These are phyloP conservation scores for Diddensiella santjacobensis DNA, from an alignment of 805 yeast species.

Conservation along the genomic window DNA sequence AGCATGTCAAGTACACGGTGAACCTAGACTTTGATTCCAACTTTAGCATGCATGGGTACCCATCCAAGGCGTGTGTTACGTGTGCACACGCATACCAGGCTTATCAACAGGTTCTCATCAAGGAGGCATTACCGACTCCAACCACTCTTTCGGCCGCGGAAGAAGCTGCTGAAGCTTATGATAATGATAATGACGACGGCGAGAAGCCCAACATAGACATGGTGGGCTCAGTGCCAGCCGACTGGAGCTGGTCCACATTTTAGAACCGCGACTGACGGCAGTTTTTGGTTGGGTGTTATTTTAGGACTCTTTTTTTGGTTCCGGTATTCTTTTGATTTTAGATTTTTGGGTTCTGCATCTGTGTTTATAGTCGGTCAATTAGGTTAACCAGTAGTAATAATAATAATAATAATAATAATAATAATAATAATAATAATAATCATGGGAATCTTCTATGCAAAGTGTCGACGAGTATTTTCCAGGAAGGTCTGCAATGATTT, in stretches of 20 bases:
- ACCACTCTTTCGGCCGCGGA: not conserved
- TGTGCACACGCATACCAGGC: slow-evolving; percentile 55
- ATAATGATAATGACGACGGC: not conserved
- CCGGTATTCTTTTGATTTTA: not conserved
- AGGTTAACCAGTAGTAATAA: not conserved
- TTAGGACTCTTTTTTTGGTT: too few species aligned
- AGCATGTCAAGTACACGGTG: slow-evolving; percentile 56
- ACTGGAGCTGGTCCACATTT: slow-evolving; percentile 79
- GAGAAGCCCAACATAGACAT: slow-evolving; percentile 28
- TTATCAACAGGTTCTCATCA: not conserved
- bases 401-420: too few species aligned
- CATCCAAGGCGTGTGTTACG: slow-evolving; percentile 65
- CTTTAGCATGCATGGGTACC: slow-evolving; percentile 62
- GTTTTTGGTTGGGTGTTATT: too few species aligned
- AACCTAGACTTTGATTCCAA: slow-evolving; percentile 45
- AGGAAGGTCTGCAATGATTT: slow-evolving; percentile 8
- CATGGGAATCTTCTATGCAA: not conserved
- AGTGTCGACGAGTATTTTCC: slow-evolving; percentile 1
- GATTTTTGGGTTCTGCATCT: not conserved
- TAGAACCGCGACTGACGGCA: too few species aligned
- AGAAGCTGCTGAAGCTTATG: not conserved
- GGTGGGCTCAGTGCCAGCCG: slow-evolving; percentile 60
- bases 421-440: too few species aligned
- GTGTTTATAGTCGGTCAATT: not conserved
- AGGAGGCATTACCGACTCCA: not conserved